These are phyloP conservation scores for Grigorovia humatica DNA, from an alignment of 805 yeast genomes.

Conservation along the genomic window DNA sequence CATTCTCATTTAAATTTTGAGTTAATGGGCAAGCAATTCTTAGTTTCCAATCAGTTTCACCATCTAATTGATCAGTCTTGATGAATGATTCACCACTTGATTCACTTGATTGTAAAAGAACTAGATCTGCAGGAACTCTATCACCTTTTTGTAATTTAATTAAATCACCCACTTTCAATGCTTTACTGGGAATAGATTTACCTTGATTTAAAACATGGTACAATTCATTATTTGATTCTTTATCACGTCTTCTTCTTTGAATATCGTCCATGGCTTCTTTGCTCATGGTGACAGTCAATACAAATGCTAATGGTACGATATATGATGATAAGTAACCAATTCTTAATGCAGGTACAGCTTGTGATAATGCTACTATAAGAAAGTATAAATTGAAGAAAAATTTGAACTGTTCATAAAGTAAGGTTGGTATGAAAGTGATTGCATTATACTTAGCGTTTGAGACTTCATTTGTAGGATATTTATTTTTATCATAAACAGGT, in stretches of 20 bases:
- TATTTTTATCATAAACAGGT: conserved; percentile 26
- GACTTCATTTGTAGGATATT: conserved; percentile 60
- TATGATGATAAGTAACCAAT: conserved; percentile 92
- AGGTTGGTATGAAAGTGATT: conserved; percentile 74
- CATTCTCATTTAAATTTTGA: conserved; percentile 46
- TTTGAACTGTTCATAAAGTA: conserved; percentile 91
- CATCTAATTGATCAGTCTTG: conserved; percentile 95
- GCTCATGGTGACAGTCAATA: conserved; percentile 81
- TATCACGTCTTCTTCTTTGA: conserved; percentile 79
- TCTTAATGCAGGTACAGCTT: conserved; percentile 76
- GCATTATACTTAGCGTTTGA: conserved; percentile 93
- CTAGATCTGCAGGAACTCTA: conserved; percentile 89
- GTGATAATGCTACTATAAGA: conserved; percentile 86
- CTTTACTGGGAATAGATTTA: conserved; percentile 41
- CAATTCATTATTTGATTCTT: conserved; percentile 74
- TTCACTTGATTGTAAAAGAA: conserved; percentile 75
- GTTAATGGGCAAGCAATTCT: conserved; percentile 69
- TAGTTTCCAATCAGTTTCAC: conserved; percentile 98
- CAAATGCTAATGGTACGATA: conserved; percentile 90
- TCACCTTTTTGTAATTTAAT: conserved; percentile 69
- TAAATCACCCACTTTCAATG: conserved; percentile 77
- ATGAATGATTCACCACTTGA: conserved; percentile 79
- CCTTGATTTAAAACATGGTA: conserved; percentile 56
- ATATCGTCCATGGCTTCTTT: conserved; percentile 95
- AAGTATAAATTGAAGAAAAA: conserved; percentile 92